Conservation (phyloP, 352 stramenopile genomes). For the Phytophthora kernoviae region DNA sequence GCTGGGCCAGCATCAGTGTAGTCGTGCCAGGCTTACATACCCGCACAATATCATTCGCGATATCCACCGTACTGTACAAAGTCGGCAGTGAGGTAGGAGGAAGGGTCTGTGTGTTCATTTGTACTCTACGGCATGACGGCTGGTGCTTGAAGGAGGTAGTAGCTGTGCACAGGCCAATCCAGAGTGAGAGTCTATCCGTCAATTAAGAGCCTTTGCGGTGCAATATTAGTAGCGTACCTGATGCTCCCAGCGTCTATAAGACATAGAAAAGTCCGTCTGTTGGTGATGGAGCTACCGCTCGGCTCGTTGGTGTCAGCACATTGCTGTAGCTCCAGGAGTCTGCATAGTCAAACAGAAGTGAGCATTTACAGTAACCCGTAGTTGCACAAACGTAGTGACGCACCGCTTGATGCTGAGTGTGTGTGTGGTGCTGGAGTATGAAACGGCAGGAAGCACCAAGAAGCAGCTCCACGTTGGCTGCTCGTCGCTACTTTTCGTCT, state of each 20-base stretch:
- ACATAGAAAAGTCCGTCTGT: constrained; percentile 45
- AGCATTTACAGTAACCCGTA: too few species aligned
- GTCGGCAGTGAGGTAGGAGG: too few species aligned
- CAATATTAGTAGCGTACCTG: constrained; percentile 34
- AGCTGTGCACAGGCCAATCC: constrained; percentile 29
- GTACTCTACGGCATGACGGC: constrained; percentile 29
- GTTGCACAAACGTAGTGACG: background rate
- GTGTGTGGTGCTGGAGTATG: constrained; percentile 1
- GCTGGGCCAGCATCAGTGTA: too few species aligned
- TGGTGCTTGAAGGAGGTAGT: constrained; percentile 46
- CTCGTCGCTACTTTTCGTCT: constrained; percentile 6
- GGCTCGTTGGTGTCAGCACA: constrained; percentile 28
- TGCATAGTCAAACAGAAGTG: constrained; percentile 5
- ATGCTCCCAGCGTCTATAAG: constrained; percentile 54
- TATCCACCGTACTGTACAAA: too few species aligned
- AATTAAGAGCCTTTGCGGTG: constrained; percentile 1
- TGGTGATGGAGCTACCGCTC: background rate
- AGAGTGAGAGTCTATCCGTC: background rate
- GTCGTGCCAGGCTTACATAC: too few species aligned
- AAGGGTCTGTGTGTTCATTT: too few species aligned
- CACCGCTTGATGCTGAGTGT: constrained; percentile 52
- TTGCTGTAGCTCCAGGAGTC: constrained; percentile 44
- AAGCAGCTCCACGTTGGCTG: constrained; percentile 36
- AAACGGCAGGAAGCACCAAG: constrained; percentile 38
- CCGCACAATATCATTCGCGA: too few species aligned